phyloP scores from a whole-genome alignment of 371 early-diverging fungal species.

The Mortierella sp. region DNA sequence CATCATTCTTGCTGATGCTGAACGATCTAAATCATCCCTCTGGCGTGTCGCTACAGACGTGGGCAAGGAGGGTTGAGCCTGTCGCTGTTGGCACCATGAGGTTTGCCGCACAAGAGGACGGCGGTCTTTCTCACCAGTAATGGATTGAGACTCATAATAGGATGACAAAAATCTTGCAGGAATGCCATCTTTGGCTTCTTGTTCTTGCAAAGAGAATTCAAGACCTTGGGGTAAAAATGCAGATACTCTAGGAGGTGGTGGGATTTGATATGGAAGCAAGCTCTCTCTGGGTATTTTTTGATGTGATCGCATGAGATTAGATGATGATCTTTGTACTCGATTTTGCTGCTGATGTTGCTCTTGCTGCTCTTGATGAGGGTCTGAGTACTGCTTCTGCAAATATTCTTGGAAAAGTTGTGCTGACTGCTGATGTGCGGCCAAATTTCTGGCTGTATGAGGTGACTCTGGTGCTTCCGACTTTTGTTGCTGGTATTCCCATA shows the following conservation, averaged over 20 bases:
- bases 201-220: slow-evolving; percentile 33
- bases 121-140: background rate
- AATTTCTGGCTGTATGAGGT: slow-evolving; percentile 14
- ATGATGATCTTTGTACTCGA: background rate
- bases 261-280: slow-evolving; percentile 26
- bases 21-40: slow-evolving; percentile 1
- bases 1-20: slow-evolving; percentile 20
- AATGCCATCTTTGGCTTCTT: slow-evolving; percentile 19
- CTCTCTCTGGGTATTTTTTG: slow-evolving; percentile 22
- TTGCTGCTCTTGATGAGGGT: slow-evolving; percentile 8
- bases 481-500: slow-evolving; percentile 24
- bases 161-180: slow-evolving; percentile 9
- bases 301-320: slow-evolving; percentile 16
- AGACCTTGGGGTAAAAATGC: slow-evolving; percentile 33
- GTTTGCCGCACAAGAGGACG: slow-evolving; percentile 21
- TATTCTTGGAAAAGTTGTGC: slow-evolving; percentile 40
- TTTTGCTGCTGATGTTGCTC: slow-evolving; percentile 10
- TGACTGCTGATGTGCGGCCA: slow-evolving; percentile 46
- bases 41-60: background rate
- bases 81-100: slow-evolving; percentile 29
- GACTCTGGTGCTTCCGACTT: background rate
- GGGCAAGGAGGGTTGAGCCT: background rate
- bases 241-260: slow-evolving; percentile 30
- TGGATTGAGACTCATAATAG: slow-evolving; percentile 13
- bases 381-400: slow-evolving; percentile 30